Evolutionary conservation across 352 stramenopile species (phyloP).

Genomic region (Phytophthora pinifolia): DNA sequence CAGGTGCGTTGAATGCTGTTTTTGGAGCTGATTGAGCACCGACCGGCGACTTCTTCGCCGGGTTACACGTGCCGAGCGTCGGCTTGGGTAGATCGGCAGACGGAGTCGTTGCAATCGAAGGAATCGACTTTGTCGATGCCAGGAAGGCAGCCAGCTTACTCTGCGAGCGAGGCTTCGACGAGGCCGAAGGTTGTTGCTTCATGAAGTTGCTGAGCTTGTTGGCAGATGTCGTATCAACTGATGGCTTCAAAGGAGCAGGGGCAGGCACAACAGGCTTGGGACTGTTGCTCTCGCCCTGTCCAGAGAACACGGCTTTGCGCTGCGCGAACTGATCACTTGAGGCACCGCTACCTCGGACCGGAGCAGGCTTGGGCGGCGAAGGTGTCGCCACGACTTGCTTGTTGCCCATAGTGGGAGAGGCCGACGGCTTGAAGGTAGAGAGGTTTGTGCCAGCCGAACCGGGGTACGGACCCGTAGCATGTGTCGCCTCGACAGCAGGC

Average conservation of each 20-base stretch:
- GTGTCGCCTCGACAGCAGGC: slow-evolving; percentile 36
- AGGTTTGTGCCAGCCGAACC: slow-evolving; percentile 24
- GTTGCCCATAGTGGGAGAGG: slow-evolving; percentile 24
- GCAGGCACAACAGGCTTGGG: slow-evolving; percentile 13
- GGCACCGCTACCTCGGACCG: slow-evolving; percentile 28
- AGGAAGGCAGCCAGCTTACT: slow-evolving; percentile 84
- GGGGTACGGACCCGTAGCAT: slow-evolving; percentile 11
- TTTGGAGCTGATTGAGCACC: slow-evolving; percentile 15
- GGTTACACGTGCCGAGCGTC: slow-evolving; percentile 39
- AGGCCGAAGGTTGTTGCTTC: slow-evolving; percentile 54
- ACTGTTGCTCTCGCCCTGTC: slow-evolving; percentile 32
- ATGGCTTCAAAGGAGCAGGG: slow-evolving; percentile 21
- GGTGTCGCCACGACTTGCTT: slow-evolving; percentile 15
- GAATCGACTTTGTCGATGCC: slow-evolving; percentile 45
- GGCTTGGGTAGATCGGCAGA: slow-evolving; percentile 24
- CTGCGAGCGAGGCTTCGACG: slow-evolving; percentile 54
- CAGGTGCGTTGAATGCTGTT: slow-evolving; percentile 11
- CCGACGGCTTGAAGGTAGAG: slow-evolving; percentile 33
- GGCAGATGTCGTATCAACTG: slow-evolving; percentile 22
- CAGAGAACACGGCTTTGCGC: slow-evolving; percentile 61
- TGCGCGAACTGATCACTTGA: slow-evolving; percentile 57
- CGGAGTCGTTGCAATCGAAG: slow-evolving; percentile 18
- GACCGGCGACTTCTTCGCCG: slow-evolving; percentile 15
- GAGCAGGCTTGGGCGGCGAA: slow-evolving; percentile 32
- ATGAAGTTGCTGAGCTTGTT: slow-evolving; percentile 85